A percentile compares a stretch with the other conserved stretches of the same genome.
These are phyloP conservation scores for Saururus chinensis DNA, from an alignment of 164 flowering plant species.

Conservation along the genomic window DNA sequence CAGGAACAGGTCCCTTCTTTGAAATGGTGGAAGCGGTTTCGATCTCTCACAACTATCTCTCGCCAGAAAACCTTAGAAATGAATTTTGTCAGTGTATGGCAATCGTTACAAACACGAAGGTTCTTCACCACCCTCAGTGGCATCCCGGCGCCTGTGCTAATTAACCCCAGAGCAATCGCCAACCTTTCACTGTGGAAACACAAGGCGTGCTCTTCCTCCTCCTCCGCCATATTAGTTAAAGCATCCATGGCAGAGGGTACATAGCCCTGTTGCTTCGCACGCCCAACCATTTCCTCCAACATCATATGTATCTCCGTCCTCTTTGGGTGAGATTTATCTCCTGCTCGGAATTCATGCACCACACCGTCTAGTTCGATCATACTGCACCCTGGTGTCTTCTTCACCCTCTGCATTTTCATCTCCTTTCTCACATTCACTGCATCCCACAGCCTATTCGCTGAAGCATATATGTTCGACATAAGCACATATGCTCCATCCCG, in stretches of 20 bases:
- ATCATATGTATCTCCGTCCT: conserved; percentile 11
- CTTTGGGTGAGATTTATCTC: conserved; percentile 10
- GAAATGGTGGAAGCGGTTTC: conserved; percentile 16
- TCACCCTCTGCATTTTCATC: conserved; percentile 10
- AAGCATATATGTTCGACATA: conserved; percentile 15
- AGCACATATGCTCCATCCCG: conserved; percentile 13
- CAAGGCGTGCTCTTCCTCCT: conserved; percentile 7
- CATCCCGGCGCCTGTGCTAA: conserved; percentile 13
- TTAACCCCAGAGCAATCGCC: conserved; percentile 14
- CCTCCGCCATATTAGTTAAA: background rate
- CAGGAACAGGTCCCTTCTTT: conserved; percentile 13
- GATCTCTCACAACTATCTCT: conserved; percentile 13
- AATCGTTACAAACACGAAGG: conserved; percentile 13
- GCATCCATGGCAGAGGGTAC: background rate
- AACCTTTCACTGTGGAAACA: conserved; percentile 11
- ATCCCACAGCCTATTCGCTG: conserved; percentile 8
- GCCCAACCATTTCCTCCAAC: conserved; percentile 7
- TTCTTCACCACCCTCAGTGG: conserved; percentile 12
- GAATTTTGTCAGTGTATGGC: conserved; percentile 11
- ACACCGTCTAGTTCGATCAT: conserved; percentile 13
- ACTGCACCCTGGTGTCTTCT: conserved; percentile 15
- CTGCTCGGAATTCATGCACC: conserved; percentile 12
- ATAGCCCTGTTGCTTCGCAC: conserved; percentile 4
- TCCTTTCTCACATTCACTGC: conserved; percentile 10
- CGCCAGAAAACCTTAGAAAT: conserved; percentile 9